A percentile compares a stretch with the other conserved stretches of the same genome.
Evolutionary conservation across 495 filamentous ascomycete species (phyloP).

Genomic region (Aspergillus nanangensis): DNA sequence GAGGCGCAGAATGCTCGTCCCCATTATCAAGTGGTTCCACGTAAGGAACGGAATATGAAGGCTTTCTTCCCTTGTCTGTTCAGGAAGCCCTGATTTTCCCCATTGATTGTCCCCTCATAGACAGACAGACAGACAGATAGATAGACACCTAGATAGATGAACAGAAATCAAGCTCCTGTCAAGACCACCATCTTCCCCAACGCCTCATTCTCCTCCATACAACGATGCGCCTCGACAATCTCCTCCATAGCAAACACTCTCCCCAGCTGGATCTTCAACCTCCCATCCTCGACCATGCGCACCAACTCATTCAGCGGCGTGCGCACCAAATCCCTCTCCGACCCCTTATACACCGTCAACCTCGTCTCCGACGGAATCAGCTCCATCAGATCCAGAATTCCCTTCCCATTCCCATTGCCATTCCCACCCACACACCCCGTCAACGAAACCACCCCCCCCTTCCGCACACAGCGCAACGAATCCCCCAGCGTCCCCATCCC

Average conservation of each 20-base stretch:
- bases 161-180: no score
- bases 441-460: no score
- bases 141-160: no score
- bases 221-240: conserved; percentile 42
- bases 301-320: conserved; percentile 45
- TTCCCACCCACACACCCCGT: conserved; percentile 47
- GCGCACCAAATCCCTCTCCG: conserved; percentile 37
- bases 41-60: no score
- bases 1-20: no score
- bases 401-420: conserved; percentile 46
- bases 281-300: conserved; percentile 29
- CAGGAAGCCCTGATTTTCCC: no score
- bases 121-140: no score
- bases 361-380: conserved; percentile 37
- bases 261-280: conserved; percentile 37
- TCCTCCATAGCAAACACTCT: conserved; percentile 47
- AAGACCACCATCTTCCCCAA: conserved; percentile 36
- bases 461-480: conserved; percentile 32
- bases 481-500: conserved; percentile 37
- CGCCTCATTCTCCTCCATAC: conserved; percentile 35
- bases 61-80: no score
- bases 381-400: conserved; percentile 43
- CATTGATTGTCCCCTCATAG: no score
- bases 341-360: conserved; percentile 42
- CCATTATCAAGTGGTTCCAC: no score